A percentile compares a stretch with the other conserved stretches of the same genome.
phyloP scores from a whole-genome alignment of 306 rosid species.

The Hippophae gyantsensis region DNA sequence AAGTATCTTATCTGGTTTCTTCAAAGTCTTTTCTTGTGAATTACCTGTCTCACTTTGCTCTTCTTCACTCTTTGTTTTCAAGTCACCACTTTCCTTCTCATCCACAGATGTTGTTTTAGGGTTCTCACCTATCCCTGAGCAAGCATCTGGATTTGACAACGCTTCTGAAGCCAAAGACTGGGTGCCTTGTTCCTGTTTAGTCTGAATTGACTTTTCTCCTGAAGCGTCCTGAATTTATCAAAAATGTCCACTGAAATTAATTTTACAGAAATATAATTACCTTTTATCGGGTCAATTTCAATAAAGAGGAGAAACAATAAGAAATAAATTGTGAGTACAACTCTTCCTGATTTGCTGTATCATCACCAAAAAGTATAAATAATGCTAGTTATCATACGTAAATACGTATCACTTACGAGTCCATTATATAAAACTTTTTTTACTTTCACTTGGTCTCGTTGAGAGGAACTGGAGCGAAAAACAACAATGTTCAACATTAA shows the following conservation, averaged over 20 bases:
- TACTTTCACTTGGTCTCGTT: too few species aligned
- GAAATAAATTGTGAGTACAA: too few species aligned
- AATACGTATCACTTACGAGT: too few species aligned
- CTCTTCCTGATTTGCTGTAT: too few species aligned
- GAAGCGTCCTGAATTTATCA: constrained; percentile 20
- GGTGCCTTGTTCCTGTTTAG: constrained; percentile 17
- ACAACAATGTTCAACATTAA: too few species aligned
- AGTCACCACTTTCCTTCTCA: constrained; percentile 21
- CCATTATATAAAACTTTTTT: too few species aligned
- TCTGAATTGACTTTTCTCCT: constrained; percentile 15
- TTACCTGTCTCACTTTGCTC: constrained; percentile 34
- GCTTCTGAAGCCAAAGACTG: constrained; percentile 17
- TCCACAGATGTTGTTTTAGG: constrained; percentile 24
- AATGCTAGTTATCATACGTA: too few species aligned
- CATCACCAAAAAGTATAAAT: too few species aligned
- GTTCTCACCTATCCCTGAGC: constrained; percentile 14
- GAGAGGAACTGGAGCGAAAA: too few species aligned
- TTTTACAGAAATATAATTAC: not conserved
- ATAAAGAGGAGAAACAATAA: not conserved
- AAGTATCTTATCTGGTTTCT: constrained; percentile 45
- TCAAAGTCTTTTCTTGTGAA: constrained; percentile 39
- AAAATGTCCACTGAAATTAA: constrained; percentile 2
- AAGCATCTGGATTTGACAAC: constrained; percentile 17
- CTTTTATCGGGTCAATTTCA: not conserved
- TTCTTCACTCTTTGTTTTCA: constrained; percentile 26